phyloP scores from a whole-genome alignment of 306 rosid species.

The Acmispon strigosus region DNA sequence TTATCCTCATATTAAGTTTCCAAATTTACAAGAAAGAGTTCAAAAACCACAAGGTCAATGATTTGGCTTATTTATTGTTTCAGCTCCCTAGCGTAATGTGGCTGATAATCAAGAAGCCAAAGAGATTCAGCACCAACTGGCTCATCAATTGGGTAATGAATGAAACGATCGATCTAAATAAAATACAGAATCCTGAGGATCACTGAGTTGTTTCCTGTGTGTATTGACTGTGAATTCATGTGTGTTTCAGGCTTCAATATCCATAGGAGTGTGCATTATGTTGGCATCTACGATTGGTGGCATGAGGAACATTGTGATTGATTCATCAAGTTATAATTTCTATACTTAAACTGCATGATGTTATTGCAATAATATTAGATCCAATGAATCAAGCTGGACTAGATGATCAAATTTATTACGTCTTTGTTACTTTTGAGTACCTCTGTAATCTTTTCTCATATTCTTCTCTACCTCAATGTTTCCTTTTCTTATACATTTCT shows the following conservation, averaged over 20 bases:
- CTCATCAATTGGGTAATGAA: conserved; percentile 80
- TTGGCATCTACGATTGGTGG: conserved; percentile 88
- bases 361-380: background rate
- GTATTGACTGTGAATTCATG: background rate
- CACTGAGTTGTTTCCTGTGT: background rate
- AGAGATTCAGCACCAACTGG: conserved; percentile 69
- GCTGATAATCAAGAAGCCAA: conserved; percentile 83
- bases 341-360: conserved; percentile 36
- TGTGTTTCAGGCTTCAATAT: conserved; percentile 51
- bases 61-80: background rate
- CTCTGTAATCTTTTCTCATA: background rate
- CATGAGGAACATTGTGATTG: conserved; percentile 62
- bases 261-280: conserved; percentile 79
- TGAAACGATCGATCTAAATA: background rate
- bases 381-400: background rate
- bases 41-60: background rate
- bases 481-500: no score
- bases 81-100: conserved; percentile 93
- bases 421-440: background rate
- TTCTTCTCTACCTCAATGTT: background rate
- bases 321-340: conserved; percentile 77
- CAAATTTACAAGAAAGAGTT: background rate
- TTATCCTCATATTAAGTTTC: background rate
- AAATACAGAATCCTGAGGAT: background rate
- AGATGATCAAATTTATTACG: background rate